phyloP scores from a whole-genome alignment of 1,284 basidiomycete species.

The Xerocomus cyaneibrunnescens region DNA sequence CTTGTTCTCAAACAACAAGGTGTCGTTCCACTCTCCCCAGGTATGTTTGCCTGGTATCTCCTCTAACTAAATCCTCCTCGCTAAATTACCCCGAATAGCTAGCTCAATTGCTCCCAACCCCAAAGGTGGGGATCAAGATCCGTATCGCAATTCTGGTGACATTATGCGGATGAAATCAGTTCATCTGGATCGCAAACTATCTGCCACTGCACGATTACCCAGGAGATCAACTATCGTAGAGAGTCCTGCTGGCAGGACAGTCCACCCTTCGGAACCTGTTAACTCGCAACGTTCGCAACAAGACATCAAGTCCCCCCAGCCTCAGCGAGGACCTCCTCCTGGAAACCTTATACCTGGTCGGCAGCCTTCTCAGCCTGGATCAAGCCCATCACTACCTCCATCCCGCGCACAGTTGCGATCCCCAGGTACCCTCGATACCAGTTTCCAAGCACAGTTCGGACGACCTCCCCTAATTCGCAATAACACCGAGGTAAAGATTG shows the following conservation, averaged over 20 bases:
- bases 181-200: slow-evolving; percentile 92
- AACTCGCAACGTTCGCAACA: slow-evolving; percentile 40
- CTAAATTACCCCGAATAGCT: slow-evolving; percentile 28
- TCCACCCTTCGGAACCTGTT: slow-evolving; percentile 59
- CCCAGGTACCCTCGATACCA: slow-evolving; percentile 40
- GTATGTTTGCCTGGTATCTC: slow-evolving; percentile 43
- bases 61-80: slow-evolving; percentile 2
- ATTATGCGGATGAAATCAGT: slow-evolving; percentile 94
- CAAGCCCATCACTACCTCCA: slow-evolving; percentile 37
- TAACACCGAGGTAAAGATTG: slow-evolving; percentile 87
- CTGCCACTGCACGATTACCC: slow-evolving; percentile 88
- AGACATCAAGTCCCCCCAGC: slow-evolving; percentile 35
- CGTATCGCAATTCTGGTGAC: slow-evolving; percentile 84
- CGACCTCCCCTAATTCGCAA: slow-evolving; percentile 77
- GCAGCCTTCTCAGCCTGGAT: slow-evolving; percentile 33
- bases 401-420: slow-evolving; percentile 41
- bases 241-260: slow-evolving; percentile 88
- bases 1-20: slow-evolving; percentile 90
- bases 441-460: slow-evolving; percentile 45
- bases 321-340: slow-evolving; percentile 36
- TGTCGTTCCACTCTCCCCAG: slow-evolving; percentile 77
- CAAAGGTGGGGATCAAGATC: slow-evolving; percentile 52
- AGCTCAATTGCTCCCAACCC: slow-evolving; percentile 37
- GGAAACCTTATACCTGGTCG: slow-evolving; percentile 36
- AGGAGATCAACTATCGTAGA: slow-evolving; percentile 96